Conservation (phyloP, 257 asterid genomes). For the Rhazya stricta region DNA sequence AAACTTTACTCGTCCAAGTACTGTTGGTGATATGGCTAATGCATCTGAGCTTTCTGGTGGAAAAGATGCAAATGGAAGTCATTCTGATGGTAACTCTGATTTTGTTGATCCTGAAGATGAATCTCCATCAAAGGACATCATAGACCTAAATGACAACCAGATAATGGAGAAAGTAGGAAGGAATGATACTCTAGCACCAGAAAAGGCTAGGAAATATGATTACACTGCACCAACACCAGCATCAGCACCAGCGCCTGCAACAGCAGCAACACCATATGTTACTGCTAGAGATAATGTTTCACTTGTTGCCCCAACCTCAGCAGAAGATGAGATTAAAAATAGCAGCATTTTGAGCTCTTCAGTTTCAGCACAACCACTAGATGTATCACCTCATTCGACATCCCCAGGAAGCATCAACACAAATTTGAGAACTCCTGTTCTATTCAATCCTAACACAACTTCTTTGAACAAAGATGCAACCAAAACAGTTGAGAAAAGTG, state of each 20-base stretch:
- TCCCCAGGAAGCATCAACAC: constrained; percentile 25
- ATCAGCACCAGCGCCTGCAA: background rate
- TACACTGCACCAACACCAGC: constrained; percentile 17
- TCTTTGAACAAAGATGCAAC: constrained; percentile 17
- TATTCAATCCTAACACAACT: constrained; percentile 22
- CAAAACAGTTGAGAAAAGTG: constrained; percentile 19
- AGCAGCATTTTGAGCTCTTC: constrained; percentile 16
- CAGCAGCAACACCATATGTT: constrained; percentile 1
- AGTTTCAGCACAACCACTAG: constrained; percentile 21
- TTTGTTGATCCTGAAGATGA: constrained; percentile 65
- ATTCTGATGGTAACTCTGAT: constrained; percentile 23
- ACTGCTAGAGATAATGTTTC: constrained; percentile 23
- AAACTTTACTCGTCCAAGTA: constrained; percentile 23
- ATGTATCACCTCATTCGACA: constrained; percentile 7
- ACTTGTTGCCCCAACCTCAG: constrained; percentile 19
- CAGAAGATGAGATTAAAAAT: constrained; percentile 8
- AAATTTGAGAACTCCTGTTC: constrained; percentile 12
- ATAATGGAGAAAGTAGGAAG: constrained; percentile 21
- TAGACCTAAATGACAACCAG: constrained; percentile 28
- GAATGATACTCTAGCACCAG: constrained; percentile 26
- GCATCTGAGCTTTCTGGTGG: constrained; percentile 23
- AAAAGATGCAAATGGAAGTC: constrained; percentile 20
- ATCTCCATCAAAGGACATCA: constrained; percentile 33
- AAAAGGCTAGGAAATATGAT: constrained; percentile 19
- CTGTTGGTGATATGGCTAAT: constrained; percentile 16